Evolutionary conservation across 2,329 filamentous ascomycete species (phyloP), one percentile per base, ranked within the genome.

Genomic region (Penicillium freii): DNA sequence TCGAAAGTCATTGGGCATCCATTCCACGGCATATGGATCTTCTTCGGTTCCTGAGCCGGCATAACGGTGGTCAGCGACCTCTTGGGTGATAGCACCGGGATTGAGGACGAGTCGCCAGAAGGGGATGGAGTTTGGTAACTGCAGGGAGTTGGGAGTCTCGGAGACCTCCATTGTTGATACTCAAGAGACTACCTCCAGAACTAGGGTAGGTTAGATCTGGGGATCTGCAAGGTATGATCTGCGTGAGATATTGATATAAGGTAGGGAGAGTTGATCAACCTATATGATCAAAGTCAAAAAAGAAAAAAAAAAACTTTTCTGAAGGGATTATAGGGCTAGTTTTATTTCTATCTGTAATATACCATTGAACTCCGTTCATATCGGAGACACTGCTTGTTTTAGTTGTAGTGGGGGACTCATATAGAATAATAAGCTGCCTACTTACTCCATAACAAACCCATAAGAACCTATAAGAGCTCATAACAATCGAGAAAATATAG

Each of bases 21-120:
- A 80, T 51, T 74, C 69, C 17, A 80, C 72, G n/a, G 72, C 66
- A 61, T 71, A 79, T 0, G 77, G 77, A 59, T 79, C 76, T 1
- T 73, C 66, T 27, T 73, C 69, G 0, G 75, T 79, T 0, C 77
- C 77, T 0, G 70, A 71, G 21, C 77, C 77, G 39, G 68, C 60
- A 51, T 71, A 74, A 17, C 58, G 59, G 40, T 69, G 59, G 54
- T 73, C 70, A 38, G 68, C 61, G 9, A 75, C 65, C 49, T 73
- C 72, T 50, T 73, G 71, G 11, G 72, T 75, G 42, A 75, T 62
- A 5, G 65, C 69, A 19, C 71, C 71, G 11, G 71, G 71, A 33
- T 74, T 66, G 33, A 62, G 45, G 9, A 75, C 60, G 23, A 71
- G 53, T 45, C 72, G 70, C 69, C 70, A 75, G 61, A 68, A 74